phyloP scores from a whole-genome alignment of 2,329 filamentous ascomycete species.

The Beauveria medogensis region DNA sequence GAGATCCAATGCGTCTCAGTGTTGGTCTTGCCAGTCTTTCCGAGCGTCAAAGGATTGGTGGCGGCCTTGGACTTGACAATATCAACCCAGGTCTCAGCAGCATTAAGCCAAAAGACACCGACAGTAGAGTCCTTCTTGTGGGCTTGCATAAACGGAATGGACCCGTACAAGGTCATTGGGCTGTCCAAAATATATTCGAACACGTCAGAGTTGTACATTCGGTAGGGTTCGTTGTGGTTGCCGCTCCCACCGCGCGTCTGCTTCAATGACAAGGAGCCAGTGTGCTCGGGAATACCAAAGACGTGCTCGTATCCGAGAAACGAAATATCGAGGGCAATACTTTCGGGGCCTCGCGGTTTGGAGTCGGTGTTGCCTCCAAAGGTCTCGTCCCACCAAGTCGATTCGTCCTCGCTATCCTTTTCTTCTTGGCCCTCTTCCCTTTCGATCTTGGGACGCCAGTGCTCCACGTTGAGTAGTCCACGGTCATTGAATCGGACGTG shows the following conservation, averaged over 20 bases:
- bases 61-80: conserved; percentile 71
- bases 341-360: conserved; percentile 92
- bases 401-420: conserved; percentile 59
- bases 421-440: conserved; percentile 40
- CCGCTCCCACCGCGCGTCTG: conserved; percentile 83
- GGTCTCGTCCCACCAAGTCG: conserved; percentile 95
- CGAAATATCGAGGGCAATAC: conserved; percentile 80
- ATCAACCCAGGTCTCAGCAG: conserved; percentile 95
- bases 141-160: conserved; percentile 96
- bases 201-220: conserved; percentile 92
- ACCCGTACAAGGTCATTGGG: conserved; percentile 96
- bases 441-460: conserved; percentile 86
- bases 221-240: conserved; percentile 82
- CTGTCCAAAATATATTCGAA: conserved; percentile 97
- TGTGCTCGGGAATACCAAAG: conserved; percentile 89
- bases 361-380: conserved; percentile 94
- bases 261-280: conserved; percentile 78
- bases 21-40: conserved; percentile 57
- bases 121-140: conserved; percentile 90
- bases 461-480: conserved; percentile 88
- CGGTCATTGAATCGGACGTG: conserved; percentile 85
- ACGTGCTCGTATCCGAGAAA: conserved; percentile 91
- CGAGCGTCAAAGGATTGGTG: conserved; percentile 70
- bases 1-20: conserved; percentile 97
- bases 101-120: conserved; percentile 95